Percentiles rank a stretch among this genome's conserved stretches.
These are phyloP conservation scores for Hemileccinum impolitum DNA, from an alignment of 768 basidiomycete species.

Conservation along the genomic window DNA sequence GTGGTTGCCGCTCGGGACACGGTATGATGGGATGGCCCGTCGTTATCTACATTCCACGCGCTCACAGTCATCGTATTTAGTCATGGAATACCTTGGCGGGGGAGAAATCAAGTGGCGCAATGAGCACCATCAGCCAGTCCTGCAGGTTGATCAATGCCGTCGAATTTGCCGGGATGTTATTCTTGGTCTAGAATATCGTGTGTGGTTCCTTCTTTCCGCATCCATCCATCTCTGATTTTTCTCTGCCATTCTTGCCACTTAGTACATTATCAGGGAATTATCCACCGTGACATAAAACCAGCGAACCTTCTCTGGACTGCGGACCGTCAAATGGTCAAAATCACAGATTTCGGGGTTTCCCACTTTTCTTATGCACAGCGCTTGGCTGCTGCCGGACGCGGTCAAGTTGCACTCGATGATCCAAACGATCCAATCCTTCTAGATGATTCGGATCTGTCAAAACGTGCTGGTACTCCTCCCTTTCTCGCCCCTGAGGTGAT, in stretches of 20 bases:
- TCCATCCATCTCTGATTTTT: conserved; percentile 3
- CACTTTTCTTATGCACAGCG: conserved; percentile 91
- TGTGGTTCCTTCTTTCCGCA: conserved; percentile 35
- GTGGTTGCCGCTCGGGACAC: conserved; percentile 31
- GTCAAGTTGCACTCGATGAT: conserved; percentile 37
- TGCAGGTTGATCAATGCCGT: conserved; percentile 79
- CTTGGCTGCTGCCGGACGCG: conserved; percentile 57
- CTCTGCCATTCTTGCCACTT: not conserved
- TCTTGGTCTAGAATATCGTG: conserved; percentile 92
- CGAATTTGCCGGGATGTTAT: conserved; percentile 91
- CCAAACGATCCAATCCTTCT: conserved; percentile 62
- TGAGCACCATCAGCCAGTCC: conserved; percentile 59
- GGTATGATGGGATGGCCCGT: conserved; percentile 26
- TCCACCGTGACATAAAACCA: conserved; percentile 99
- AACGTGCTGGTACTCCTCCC: conserved; percentile 91
- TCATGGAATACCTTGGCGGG: conserved; percentile 94
- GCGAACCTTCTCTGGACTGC: conserved; percentile 91
- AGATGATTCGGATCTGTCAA: conserved; percentile 83
- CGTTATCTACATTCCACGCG: conserved; percentile 5
- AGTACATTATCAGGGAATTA: conserved; percentile 98
- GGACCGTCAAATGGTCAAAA: conserved; percentile 88
- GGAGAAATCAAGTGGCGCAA: conserved; percentile 93
- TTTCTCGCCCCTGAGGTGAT: conserved; percentile 97
- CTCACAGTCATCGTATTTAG: conserved; percentile 40
- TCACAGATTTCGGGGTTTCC: conserved; percentile 97